Evolutionary conservation across 768 basidiomycete genomes (phyloP), one percentile per base, ranked within the genome.

Genomic region (Auriscalpium microsporum): DNA sequence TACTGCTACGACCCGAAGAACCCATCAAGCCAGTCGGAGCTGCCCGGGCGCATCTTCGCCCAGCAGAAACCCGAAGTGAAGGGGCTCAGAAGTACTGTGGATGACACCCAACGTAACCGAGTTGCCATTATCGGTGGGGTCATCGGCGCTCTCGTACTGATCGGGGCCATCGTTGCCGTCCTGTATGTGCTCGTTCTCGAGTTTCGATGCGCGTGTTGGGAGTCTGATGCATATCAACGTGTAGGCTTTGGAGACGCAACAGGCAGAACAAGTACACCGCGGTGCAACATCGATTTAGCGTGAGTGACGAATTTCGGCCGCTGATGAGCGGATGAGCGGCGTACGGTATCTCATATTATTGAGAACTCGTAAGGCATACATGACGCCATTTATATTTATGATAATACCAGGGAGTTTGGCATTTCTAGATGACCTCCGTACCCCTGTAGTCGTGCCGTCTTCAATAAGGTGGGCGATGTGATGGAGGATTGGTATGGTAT

Each of bases 51-150:
- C 53, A 70, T 76, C 50, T 68, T 72, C 2, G 50, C 40, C 0
- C 83, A 83, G 61, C 71, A 71, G 21, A 69, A 84, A 66, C 84
- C 85, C 7, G 79, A 83, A 63, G 78, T 76, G 10, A 63, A 75
- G 49, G 81, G 78, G 8, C n/a, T 78, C 34, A 47, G 42, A 48
- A 74, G 75, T 58, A 57, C 82, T 23, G 63, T 58, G 46, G 57
- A 58, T 0, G 83, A 84, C 59, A 64, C 84, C 60, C 55, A 58
- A 1, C 61, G 58, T 21, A 67, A 80, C 58, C 79, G 78, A 68
- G 72, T 71, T 51, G 69, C 67, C 38, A 68, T 86, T 35, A 68
- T 83, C 10, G 79, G 74, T 1, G 59, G 75, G 3, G 54, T 79
- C 37, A 77, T 71, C n/a, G 77, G 71, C n/a, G 60, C 78, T 13